Base-by-base conservation (phyloP, 2,329 filamentous ascomycete genomes). In the Ceratocystis eucalypticola region DNA sequence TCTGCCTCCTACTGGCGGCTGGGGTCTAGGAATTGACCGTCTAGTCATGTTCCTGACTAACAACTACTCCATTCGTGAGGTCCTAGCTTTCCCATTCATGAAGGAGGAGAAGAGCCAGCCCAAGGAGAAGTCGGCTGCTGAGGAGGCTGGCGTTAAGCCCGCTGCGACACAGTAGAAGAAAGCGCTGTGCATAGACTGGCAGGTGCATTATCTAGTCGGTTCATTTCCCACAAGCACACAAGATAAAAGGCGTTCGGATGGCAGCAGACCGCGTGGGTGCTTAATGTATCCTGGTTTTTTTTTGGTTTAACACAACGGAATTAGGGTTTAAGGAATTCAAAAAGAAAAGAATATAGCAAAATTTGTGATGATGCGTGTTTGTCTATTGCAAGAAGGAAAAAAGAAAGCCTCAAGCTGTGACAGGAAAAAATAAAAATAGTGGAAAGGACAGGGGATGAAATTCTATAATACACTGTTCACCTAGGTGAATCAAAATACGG, bases 31-130 rank as follows among this genome's bases (percentile, higher is more conserved):
- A 70, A 94, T 96, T 71, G 92, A 97, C 79, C 87, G 93, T 68
- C 79, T 96, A 76, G 88, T 91, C 75, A 96, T 96, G 91, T 96
- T 96, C 83, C 79, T 97, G 76, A 96, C 93, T 62, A 86, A 97
- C 77, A 89, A 96, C 79, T 77, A 96, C 80, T 89, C 85, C 71
- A 99, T 99, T 76, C 92, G 94, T 78, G 94, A 99, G 78, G 93
- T 97, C 2, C 79, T 97, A 69, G 86, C 93, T 7, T 99, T 99
- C 85, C 94, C 94, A 10, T 93, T 96, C 79, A 96, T 99, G 90
- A 96, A 96, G 84, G 89, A 93, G 63, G 88, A 93, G 73, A 81
- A 74, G 66, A 66, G 50, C 46, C 74, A 76, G 68, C 76, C 76
- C 70, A 79, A 79, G 74, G 81, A 81, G 74, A 80, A 79, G 74